These are phyloP conservation scores for Xylogone sp. DNA, from an alignment of 2,329 filamentous ascomycete genomes.

Conservation along the genomic window DNA sequence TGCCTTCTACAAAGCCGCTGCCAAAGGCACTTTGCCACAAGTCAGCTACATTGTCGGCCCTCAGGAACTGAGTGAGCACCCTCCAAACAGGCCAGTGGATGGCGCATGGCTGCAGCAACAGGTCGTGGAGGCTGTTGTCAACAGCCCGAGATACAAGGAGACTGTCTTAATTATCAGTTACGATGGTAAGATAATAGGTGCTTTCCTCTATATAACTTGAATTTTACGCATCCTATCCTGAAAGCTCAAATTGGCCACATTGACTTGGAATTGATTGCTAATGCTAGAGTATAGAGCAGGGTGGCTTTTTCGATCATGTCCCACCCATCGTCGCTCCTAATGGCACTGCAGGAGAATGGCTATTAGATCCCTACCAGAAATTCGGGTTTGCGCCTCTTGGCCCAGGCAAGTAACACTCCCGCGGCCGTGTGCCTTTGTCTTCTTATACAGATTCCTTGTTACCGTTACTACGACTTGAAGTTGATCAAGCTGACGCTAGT, in stretches of 20 bases:
- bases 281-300: no score
- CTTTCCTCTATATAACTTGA: no score
- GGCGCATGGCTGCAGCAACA: conserved; percentile 50
- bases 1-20: conserved; percentile 45
- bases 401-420: no score
- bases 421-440: no score
- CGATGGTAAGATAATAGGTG: no score
- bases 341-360: conserved; percentile 49
- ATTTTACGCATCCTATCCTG: no score
- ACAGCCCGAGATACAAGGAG: conserved; percentile 42
- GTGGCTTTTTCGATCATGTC: conserved; percentile 52
- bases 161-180: conserved; percentile 47
- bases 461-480: conserved; percentile 15
- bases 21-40: conserved; percentile 45
- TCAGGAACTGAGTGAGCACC: conserved; percentile 47
- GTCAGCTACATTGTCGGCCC: conserved; percentile 48
- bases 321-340: conserved; percentile 45
- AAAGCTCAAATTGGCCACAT: no score
- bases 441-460: no score
- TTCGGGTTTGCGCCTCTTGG: conserved; percentile 39
- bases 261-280: no score
- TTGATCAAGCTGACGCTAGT: neutral
- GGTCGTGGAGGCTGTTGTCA: conserved; percentile 45
- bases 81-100: conserved; percentile 47
- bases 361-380: conserved; percentile 38